Base-by-base conservation (phyloP, 768 basidiomycete genomes). In the Phaffia australis region DNA sequence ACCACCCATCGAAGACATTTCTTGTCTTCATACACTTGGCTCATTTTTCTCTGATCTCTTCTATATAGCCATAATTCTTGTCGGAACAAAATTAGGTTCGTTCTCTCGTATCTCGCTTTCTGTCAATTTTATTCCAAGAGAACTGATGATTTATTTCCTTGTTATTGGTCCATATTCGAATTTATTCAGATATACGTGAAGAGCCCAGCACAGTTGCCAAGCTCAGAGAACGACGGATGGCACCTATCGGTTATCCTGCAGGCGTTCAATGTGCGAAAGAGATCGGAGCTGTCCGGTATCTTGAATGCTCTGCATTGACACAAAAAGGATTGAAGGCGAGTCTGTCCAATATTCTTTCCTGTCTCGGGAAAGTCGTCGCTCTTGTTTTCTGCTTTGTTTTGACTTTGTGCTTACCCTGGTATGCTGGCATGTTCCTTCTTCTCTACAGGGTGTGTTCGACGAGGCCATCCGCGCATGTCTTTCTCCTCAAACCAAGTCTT, bases 101-200 rank as follows among this genome's bases (percentile, higher is more conserved):
- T 42, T 0, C 29, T 35, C 49, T 52, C 23, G 32, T 27, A 8
- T n/a, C n/a, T 27, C 46, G 27, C n/a, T 42, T 46, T 63, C 35
- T 23, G 32, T 19, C n/a, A 29, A 3, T 25, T 59, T 6, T 47
- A 54, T 30, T 27, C 25, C 19, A 42, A 29, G 59, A 65, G 60
- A 63, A 69, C 69, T 70, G 27, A 66, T 57, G 59, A 30, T 48
- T 49, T 5, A 49, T 51, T 48, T 6, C 29, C 18, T 18, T 35
- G 27, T 72, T 93, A 89, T 94, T 91, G 90, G 87, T 86, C 78
- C 92, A 98, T 52, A 92, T 99, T 59, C 95, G 94, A 16, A 99
- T 95, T 50, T 98, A 98, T 79, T 82, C 97, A 69, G 95, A 99
- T 79, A 80, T 99, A 73, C 90, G 95, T 72, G 94, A 98, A 77